A percentile compares a stretch with the other conserved stretches of the same genome.
Conservation (phyloP, 2,329 filamentous ascomycete species). For the Pestalotiopsis sp. region DNA sequence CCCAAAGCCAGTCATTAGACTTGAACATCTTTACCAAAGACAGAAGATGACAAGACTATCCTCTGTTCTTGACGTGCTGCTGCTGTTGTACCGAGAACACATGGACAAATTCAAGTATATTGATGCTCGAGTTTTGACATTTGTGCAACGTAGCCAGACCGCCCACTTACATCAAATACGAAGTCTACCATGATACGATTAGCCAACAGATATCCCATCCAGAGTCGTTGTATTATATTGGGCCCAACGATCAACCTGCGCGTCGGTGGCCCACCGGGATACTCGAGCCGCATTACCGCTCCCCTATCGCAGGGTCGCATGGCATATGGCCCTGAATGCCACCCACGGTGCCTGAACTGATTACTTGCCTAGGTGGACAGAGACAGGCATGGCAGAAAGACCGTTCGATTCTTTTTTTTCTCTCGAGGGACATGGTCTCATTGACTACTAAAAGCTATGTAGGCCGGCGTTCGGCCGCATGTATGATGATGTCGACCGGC, state of each 20-base stretch:
- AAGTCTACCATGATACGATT: not conserved
- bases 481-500: slow-evolving; percentile 5
- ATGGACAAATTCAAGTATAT: too few species aligned
- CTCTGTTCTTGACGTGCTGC: too few species aligned
- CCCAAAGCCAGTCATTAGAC: not conserved
- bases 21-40: not conserved
- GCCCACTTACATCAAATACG: not conserved
- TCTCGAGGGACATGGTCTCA: not conserved
- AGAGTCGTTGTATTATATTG: not conserved
- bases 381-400: not conserved
- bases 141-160: not conserved
- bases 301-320: not conserved
- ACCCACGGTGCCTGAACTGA: not conserved
- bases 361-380: not conserved
- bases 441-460: not conserved
- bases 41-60: too few species aligned
- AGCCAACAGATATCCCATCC: not conserved
- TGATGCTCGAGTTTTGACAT: too few species aligned
- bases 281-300: slow-evolving; percentile 13
- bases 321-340: not conserved
- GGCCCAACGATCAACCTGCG: not conserved
- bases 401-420: not conserved
- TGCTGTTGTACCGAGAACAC: too few species aligned
- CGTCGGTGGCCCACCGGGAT: not conserved
- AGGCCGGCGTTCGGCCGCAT: not conserved